These are phyloP conservation scores for Oehlia diaphana DNA, from an alignment of 192 early-diverging fungal species.

Conservation along the genomic window DNA sequence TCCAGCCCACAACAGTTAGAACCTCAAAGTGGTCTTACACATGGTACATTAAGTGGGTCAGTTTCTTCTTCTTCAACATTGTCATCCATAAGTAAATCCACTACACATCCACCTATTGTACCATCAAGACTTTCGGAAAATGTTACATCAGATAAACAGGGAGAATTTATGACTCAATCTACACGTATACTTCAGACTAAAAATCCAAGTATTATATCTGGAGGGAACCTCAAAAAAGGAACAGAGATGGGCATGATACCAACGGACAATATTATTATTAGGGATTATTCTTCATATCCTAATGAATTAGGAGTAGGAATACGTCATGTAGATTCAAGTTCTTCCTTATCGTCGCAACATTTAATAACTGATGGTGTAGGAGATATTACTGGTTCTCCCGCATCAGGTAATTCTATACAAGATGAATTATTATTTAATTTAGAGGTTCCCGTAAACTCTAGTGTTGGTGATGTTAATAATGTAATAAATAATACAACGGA, in stretches of 20 bases:
- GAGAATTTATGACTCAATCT: not conserved
- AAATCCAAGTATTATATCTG: too few species aligned
- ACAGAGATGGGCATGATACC: too few species aligned
- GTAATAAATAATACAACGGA: too few species aligned
- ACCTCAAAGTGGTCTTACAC: not conserved
- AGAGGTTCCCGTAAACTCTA: too few species aligned
- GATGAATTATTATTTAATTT: not conserved
- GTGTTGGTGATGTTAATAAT: too few species aligned
- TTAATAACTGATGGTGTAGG: not conserved
- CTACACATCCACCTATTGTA: not conserved
- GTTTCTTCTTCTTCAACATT: not conserved
- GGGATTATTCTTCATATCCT: too few species aligned
- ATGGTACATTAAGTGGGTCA: not conserved
- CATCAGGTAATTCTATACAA: not conserved
- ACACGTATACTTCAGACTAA: not conserved
- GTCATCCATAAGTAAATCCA: not conserved
- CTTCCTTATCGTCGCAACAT: too few species aligned
- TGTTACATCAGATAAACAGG: not conserved
- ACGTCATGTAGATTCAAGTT: too few species aligned
- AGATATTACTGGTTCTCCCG: conserved; percentile 1
- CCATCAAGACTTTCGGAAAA: not conserved
- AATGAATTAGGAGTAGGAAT: too few species aligned
- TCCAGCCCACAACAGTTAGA: not conserved
- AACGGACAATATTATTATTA: too few species aligned
- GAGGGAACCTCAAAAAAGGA: too few species aligned